Evolutionary conservation across 192 early-diverging fungal genomes (phyloP), one percentile per base, ranked within the genome.

Genomic region (Dissophora globulifera): DNA sequence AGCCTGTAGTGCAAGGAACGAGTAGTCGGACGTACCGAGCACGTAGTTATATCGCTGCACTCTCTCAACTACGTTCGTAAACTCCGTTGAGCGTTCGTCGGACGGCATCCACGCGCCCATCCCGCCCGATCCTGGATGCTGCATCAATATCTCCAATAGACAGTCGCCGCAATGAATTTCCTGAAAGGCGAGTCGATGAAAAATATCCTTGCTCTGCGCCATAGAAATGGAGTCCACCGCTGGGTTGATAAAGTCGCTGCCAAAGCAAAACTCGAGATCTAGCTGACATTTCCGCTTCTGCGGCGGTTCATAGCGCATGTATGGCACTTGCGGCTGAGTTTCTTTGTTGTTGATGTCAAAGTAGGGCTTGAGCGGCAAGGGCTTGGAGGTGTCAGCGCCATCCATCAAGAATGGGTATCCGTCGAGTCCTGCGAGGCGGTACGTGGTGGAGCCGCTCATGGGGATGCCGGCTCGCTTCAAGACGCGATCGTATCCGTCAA

Each of bases 81-180:
- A 76, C 38, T 53, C 72, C 0, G 48, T 46, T 9, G 72, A 76
- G 16, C 29, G 10, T n/a, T 67, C 64, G 29, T 76, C 58, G 20
- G 23, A 15, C 8, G 72, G 72, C 64, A 67, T 58, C 49, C 62
- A 64, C 16, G 56, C 56, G 11, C 72, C 22, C 33, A 76, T 62
- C n/a, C n/a, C n/a, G 6, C 72, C 72, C 1, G 57, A 51, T 1
- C 56, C 45, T 11, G 58, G 57, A 45, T 67, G 50, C 30, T 76
- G 72, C 62, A 57, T 66, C 64, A 76, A 25, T 8, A 76, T 65
- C 58, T 76, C 62, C 0, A 76, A 52, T 1, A 76, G 30, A 35
- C 79, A 81, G 30, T 81, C 79, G 33, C 79, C 79, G 45, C 79
- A 81, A 42, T 76, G 66, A 25, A 69, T 66, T 45, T 76, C 67